These are phyloP conservation scores for Tuber borchii DNA, from an alignment of 495 filamentous ascomycete species.

Conservation along the genomic window DNA sequence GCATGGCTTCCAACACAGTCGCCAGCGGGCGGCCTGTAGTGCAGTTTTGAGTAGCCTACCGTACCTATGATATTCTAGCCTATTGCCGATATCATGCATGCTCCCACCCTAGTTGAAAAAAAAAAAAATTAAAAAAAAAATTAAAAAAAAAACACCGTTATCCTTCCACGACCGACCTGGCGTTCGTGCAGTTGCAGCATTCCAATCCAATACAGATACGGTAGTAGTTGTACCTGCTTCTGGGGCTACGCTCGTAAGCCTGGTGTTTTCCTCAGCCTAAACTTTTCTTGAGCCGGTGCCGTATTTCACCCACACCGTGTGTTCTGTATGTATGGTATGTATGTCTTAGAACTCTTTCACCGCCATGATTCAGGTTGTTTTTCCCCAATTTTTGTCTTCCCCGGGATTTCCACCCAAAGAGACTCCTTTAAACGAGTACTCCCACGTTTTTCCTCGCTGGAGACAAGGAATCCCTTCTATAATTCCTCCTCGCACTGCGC, in stretches of 20 bases:
- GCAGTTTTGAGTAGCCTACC: neutral
- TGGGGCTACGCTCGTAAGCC: neutral
- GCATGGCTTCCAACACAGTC: neutral
- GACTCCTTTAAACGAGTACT: neutral
- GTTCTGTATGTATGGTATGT: neutral
- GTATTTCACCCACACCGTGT: neutral
- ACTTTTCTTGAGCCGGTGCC: neutral
- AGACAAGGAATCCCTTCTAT: neutral
- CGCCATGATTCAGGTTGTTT: neutral
- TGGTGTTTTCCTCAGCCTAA: neutral
- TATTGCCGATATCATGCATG: neutral
- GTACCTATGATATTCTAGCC: neutral
- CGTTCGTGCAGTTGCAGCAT: neutral
- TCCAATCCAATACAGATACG: neutral
- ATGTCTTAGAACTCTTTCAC: neutral
- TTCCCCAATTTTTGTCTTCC: neutral
- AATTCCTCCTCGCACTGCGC: conserved; percentile 7
- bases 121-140: no score
- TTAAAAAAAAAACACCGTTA: no score
- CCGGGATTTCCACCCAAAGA: neutral
- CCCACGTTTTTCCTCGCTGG: neutral
- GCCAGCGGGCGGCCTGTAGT: neutral
- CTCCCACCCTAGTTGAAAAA: neutral
- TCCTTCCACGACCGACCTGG: neutral
- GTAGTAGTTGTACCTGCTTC: neutral